These are phyloP conservation scores for Powellomyces hirtus DNA, from an alignment of 192 early-diverging fungal genomes.

Conservation along the genomic window DNA sequence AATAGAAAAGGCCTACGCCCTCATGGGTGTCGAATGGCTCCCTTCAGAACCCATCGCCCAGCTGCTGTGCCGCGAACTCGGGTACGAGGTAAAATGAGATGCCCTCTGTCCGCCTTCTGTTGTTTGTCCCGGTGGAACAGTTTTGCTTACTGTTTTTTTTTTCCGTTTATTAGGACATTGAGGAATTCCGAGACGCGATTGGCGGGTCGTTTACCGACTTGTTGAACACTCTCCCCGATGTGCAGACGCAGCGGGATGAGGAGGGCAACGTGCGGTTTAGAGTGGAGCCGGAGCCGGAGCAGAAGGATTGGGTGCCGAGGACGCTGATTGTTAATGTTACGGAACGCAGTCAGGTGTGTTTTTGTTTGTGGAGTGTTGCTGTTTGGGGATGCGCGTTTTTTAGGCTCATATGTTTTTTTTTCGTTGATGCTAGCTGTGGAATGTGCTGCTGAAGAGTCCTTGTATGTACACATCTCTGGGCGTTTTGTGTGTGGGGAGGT, in stretches of 20 bases:
- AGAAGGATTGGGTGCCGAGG: slow-evolving; percentile 16
- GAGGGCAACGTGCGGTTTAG: slow-evolving; percentile 8
- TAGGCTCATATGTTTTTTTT: no score
- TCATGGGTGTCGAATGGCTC: slow-evolving; percentile 18
- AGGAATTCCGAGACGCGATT: slow-evolving; percentile 22
- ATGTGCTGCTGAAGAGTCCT: slow-evolving; percentile 14
- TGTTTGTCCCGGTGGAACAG: neutral
- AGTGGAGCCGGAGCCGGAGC: slow-evolving; percentile 11
- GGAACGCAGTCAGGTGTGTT: neutral
- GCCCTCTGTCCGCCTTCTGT: neutral
- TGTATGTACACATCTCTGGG: neutral
- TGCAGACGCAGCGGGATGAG: slow-evolving; percentile 11
- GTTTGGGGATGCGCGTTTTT: no score
- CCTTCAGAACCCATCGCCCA: slow-evolving; percentile 7
- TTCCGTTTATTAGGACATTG: neutral
- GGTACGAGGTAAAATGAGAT: slow-evolving; percentile 16
- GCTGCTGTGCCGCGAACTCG: slow-evolving; percentile 10
- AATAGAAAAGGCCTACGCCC: slow-evolving; percentile 22
- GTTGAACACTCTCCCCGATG: slow-evolving; percentile 23
- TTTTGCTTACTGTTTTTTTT: neutral
- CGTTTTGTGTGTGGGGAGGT: no score
- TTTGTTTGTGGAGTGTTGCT: no score
- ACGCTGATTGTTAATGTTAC: slow-evolving; percentile 3
- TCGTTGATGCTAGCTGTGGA: slow-evolving; percentile 22
- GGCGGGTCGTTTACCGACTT: slow-evolving; percentile 16